Base-by-base conservation (phyloP, 768 basidiomycete species). In the Mycena epipterygia region DNA sequence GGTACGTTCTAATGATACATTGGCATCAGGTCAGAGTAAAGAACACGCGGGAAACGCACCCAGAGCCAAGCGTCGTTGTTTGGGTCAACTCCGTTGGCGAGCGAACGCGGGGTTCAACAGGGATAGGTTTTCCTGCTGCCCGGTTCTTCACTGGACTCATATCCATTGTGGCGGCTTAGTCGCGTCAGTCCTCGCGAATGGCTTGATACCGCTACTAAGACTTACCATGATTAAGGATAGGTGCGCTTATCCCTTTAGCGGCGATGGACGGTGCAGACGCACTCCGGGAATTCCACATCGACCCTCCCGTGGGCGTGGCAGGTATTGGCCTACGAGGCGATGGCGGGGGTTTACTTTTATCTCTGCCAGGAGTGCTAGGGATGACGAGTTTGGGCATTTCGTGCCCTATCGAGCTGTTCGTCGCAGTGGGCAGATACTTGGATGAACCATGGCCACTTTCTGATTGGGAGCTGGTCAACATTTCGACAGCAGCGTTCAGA, bases 101-200 rank as follows among this genome's bases (percentile, higher is more conserved):
- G 25, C 77, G 84, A 52, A 76, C 72, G 35, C 79, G 80, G 55
- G 84, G 77, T 57, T 87, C 81, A 11, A 93, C 85, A 29, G 84
- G 84, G 59, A 94, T 93, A 23, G 94, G 93, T 73, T 87, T 85
- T 25, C 89, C 89, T 9, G 83, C 82, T 9, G 84, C 84, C 49
- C 91, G 85, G 75, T 90, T 87, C 81, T 91, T 91, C 27, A 94
- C 88, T 39, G 94, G 94, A 73, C 89, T 93, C 88, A 95, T 89
- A 65, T 90, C 86, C 75, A 89, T 76, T 1, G 91, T 92, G 19
- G 92, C 92, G 77, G 89, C 94, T n/a, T 89, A 62, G 42, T 46
- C 41, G 65, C 21, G 41, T 65, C 55, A 64, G 64, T 82, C 67
- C 37, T 56, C 35, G 57, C 9, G 12, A 48, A 27, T 11, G 27